phyloP scores from a whole-genome alignment of 164 flowering plant species.

The Paratinospora sagittata region DNA sequence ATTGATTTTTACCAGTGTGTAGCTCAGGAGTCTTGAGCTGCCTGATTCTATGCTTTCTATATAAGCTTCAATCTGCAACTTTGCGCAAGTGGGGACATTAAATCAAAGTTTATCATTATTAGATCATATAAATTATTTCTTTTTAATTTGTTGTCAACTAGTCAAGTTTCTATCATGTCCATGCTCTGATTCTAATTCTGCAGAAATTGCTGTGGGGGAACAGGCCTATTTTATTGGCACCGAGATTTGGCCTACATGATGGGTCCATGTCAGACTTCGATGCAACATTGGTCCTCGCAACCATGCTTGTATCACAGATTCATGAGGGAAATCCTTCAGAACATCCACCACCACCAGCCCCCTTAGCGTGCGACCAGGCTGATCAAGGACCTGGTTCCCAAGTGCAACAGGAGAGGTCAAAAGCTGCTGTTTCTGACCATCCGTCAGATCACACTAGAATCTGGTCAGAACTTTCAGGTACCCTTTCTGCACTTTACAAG shows the following conservation, averaged over 20 bases:
- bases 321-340: slow-evolving; percentile 43
- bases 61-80: neutral
- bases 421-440: slow-evolving; percentile 42
- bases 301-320: slow-evolving; percentile 86
- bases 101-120: neutral
- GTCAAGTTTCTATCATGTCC: neutral
- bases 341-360: slow-evolving; percentile 30
- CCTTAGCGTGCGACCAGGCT: slow-evolving; percentile 27
- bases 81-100: neutral
- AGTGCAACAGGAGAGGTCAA: slow-evolving; percentile 34
- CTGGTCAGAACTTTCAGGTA: slow-evolving; percentile 98
- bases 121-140: neutral
- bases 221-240: slow-evolving; percentile 97
- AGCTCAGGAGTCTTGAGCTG: neutral
- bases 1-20: neutral
- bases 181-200: slow-evolving; percentile 5
- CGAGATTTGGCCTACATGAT: slow-evolving; percentile 82
- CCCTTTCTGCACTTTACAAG: neutral
- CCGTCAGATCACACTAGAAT: slow-evolving; percentile 86
- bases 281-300: slow-evolving; percentile 83
- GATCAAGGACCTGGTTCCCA: slow-evolving; percentile 29
- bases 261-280: slow-evolving; percentile 67
- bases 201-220: slow-evolving; percentile 12
- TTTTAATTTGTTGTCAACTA: neutral
- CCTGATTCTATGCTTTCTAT: neutral